These are phyloP conservation scores for Heterobasidion annosum DNA, from an alignment of 1,284 basidiomycete species.

Conservation along the genomic window DNA sequence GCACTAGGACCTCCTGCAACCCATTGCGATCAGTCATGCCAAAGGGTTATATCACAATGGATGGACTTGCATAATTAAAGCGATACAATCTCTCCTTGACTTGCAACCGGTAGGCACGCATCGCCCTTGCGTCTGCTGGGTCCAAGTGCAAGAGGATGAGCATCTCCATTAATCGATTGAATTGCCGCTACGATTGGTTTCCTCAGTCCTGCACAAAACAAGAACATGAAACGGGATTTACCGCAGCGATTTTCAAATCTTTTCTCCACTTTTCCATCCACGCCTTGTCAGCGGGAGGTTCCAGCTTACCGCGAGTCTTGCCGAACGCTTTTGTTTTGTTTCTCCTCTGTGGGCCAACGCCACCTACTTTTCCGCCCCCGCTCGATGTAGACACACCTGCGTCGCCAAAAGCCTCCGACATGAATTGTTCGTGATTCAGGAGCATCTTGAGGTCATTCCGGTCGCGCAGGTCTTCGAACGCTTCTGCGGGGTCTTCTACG, in stretches of 20 bases:
- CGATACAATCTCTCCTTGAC: conserved; percentile 92
- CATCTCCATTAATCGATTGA: conserved; percentile 89
- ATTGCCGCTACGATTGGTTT: conserved; percentile 68
- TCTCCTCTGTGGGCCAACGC: conserved; percentile 28
- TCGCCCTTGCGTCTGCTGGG: conserved; percentile 42
- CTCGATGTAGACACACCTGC: conserved; percentile 23
- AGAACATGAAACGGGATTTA: conserved; percentile 26
- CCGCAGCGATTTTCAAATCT: conserved; percentile 85
- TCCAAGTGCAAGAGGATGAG: conserved; percentile 72
- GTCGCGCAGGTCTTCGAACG: conserved; percentile 92
- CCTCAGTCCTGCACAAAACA: conserved; percentile 1
- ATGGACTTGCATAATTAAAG: conserved; percentile 80
- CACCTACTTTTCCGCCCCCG: conserved; percentile 40
- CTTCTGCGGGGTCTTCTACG: conserved; percentile 95
- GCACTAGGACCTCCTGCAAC: conserved; percentile 73
- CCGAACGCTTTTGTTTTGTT: conserved; percentile 15
- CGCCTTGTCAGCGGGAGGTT: conserved; percentile 65
- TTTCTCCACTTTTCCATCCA: conserved; percentile 80
- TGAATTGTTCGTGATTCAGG: conserved; percentile 54
- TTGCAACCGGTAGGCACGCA: conserved; percentile 69
- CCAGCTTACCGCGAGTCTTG: conserved; percentile 49
- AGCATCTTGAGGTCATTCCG: conserved; percentile 85
- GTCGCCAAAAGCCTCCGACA: conserved; percentile 53
- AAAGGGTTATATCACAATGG: neutral
- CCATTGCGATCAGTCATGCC: neutral